Conservation (phyloP, 371 early-diverging fungal genomes). For the Sporodiniella umbellata region DNA sequence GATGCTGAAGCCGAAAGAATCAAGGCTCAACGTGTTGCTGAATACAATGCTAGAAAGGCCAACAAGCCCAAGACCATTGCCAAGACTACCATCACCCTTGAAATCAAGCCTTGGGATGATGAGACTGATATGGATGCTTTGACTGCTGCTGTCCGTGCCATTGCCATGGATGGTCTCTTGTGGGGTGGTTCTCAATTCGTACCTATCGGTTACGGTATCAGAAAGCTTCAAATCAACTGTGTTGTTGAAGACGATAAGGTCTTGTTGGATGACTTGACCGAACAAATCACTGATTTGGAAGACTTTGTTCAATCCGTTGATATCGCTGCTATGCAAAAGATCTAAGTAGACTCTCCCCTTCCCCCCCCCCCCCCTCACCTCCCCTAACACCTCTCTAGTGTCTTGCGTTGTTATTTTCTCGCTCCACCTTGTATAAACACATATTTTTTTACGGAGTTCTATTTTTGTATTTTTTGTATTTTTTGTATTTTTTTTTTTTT, state of each 20-base stretch:
- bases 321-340: conserved; percentile 90
- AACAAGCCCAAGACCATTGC: conserved; percentile 88
- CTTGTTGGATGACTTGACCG: conserved; percentile 77
- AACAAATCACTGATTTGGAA: conserved; percentile 74
- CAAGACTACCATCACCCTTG: conserved; percentile 90
- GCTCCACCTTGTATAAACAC: not conserved
- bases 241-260: conserved; percentile 89
- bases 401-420: no score
- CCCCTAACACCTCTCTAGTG: no score
- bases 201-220: conserved; percentile 89
- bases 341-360: conserved; percentile 63
- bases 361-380: no score
- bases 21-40: conserved; percentile 87
- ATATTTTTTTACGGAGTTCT: no score
- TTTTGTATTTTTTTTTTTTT: not conserved
- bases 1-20: conserved; percentile 88
- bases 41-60: conserved; percentile 92
- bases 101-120: conserved; percentile 98
- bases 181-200: conserved; percentile 85
- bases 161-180: conserved; percentile 86
- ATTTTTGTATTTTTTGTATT: not conserved
- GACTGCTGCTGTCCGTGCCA: conserved; percentile 68
- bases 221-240: conserved; percentile 90
- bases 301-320: conserved; percentile 94
- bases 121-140: conserved; percentile 86